Base-by-base conservation (phyloP, 768 basidiomycete species). In the Lactifluus pinguis region DNA sequence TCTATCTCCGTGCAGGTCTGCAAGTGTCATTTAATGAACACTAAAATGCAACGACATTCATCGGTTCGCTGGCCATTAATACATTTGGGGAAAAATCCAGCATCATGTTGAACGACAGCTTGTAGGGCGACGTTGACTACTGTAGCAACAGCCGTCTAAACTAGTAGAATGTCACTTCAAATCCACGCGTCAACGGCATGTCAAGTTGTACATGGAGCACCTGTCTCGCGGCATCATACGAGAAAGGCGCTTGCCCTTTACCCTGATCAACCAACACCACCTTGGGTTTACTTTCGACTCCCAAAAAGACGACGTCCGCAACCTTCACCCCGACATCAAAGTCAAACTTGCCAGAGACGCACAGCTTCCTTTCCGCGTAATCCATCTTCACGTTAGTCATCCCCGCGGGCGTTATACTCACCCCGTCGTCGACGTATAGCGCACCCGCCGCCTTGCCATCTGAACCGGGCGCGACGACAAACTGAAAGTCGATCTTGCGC, bases 361-460 rank as follows among this genome's bases (percentile, higher is more conserved):
- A 64, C 49, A 78, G 65, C 65, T 57, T 67, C 53, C 65, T 63
- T 36, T 65, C 57, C 49, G 48, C 55, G 64, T 61, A 77, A 32
- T 45, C 53, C 57, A 78, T 68, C 38, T 59, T 29, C 17, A 74
- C 72, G 21, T 59, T 42, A 38, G 76, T 76, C 58, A 66, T 66
- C 34, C 62, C 54, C 44, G 55, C 54, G 29, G 67, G 75, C 25
- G 63, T 63, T 55, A 76, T 65, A 7, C 81, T 83, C 48, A 80
- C 80, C 13, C 86, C 85, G 61, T 87, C 85, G 67, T 87, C 86
- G 39, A 84, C 64, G 68, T 87, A 86, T 42, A 87, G 73, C 42
- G 66, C 48, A 1, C 85, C 86, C 6, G 66, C 63, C 0, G 86
- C 86, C 0, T 65, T 70, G 14, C 83, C 84, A n/a, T 76, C 69